phyloP scores from a whole-genome alignment of 225 moss, liverwort and hornwort genomes.

The Pleurozium schreberi region DNA sequence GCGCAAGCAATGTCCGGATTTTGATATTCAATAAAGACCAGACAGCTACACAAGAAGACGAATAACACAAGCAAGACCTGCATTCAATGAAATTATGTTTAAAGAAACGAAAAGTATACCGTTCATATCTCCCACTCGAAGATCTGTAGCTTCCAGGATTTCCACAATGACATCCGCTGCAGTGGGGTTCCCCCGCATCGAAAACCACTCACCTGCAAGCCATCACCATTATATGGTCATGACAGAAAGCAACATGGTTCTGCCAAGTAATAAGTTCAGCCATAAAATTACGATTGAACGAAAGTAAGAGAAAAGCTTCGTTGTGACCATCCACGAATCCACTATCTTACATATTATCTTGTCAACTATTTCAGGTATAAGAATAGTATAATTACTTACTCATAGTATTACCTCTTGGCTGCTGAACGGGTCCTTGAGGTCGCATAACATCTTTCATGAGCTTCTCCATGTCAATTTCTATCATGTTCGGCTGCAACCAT shows the following conservation, averaged over 20 bases:
- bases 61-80: not conserved
- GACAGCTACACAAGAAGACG: not conserved
- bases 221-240: not conserved
- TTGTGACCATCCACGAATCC: not conserved
- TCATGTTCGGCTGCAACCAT: slow-evolving; percentile 57
- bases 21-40: not conserved
- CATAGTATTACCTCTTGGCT: slow-evolving; percentile 5
- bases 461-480: slow-evolving; percentile 67
- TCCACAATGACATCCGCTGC: slow-evolving; percentile 45
- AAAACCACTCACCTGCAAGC: slow-evolving; percentile 53
- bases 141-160: slow-evolving; percentile 56
- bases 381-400: not conserved
- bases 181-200: slow-evolving; percentile 18
- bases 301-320: not conserved
- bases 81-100: not conserved
- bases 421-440: slow-evolving; percentile 1
- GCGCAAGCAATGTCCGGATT: not conserved
- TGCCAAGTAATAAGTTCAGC: not conserved
- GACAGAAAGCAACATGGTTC: not conserved
- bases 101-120: slow-evolving; percentile 13
- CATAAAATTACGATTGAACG: not conserved
- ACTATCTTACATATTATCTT: not conserved
- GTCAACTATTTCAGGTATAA: not conserved
- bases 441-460: slow-evolving; percentile 58
- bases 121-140: slow-evolving; percentile 69